Evolutionary conservation across 2,329 filamentous ascomycete genomes (phyloP), one percentile per base, ranked within the genome.

Genomic region (Clonostachys solani): DNA sequence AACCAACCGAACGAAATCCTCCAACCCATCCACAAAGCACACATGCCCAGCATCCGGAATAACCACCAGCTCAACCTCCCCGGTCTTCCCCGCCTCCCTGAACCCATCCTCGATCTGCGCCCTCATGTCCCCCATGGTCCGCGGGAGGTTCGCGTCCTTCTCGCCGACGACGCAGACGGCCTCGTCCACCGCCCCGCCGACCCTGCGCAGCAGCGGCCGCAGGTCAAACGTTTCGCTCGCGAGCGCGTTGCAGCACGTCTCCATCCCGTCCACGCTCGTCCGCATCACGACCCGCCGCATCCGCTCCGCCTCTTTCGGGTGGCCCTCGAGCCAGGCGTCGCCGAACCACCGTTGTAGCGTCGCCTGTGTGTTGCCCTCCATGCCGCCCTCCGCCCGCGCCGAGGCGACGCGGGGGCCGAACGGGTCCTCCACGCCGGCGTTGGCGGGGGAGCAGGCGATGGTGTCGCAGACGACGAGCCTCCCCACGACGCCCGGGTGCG

Each of bases 311-410:
- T 73, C 71, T 0, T 60, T 55, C 1, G 59, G 55, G 49, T 72
- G 60, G 2, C 52, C 52, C 15, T 56, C 51, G 16, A 71, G 51
- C 68, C 68, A 72, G 2, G 52, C 53, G 12, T 59, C 54, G 5
- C 64, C 63, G 44, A 74, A 72, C 71, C 68, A 75, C 12, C 68
- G 63, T 35, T 68, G 63, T 36, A 71, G 51, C 1, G 65, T 70
- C 9, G 49, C 44, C 40, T 63, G 56, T 7, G 67, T 57, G 1
- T 60, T 57, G 3, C 49, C 46, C 13, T 62, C 55, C 50, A 72
- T 57, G 15, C 52, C 60, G 0, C 67, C 64, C 2, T 54, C 57
- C 34, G 63, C 50, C 4, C 64, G 56, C 3, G 65, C 68, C 4
- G 62, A 60, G 7, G 57, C 56, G 0, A 70, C 62, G 0, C 69